Conservation (phyloP, 2,329 filamentous ascomycete species). For the Hymenoscyphus occultus region DNA sequence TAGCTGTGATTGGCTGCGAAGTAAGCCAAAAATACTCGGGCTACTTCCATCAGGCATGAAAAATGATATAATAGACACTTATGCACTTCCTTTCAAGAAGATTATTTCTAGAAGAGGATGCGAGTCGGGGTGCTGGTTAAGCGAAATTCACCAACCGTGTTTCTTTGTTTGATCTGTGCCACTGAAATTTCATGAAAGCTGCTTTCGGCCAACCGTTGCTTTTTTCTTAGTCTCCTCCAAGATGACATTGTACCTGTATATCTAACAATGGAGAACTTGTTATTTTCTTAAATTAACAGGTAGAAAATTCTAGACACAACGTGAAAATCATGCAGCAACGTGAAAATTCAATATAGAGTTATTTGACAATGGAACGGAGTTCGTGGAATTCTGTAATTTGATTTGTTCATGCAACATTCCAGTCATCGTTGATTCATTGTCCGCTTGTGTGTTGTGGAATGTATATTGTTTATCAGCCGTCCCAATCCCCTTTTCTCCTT, state of each 20-base stretch:
- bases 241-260: background rate
- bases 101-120: background rate
- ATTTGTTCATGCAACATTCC: background rate
- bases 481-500: background rate
- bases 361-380: background rate
- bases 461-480: background rate
- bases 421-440: background rate
- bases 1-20: background rate
- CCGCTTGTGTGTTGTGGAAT: conserved; percentile 4
- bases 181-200: background rate
- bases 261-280: background rate
- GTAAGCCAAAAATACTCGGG: background rate
- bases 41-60: background rate
- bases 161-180: background rate
- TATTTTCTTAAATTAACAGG: too few relatives aligned
- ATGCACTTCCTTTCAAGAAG: background rate
- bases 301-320: background rate
- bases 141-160: background rate
- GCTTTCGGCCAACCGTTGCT: background rate
- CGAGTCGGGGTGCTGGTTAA: background rate
- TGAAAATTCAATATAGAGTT: background rate
- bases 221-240: background rate
- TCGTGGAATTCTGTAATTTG: background rate
- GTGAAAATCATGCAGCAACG: background rate
- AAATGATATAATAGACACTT: background rate